These are phyloP conservation scores for Cyathus striatus DNA, from an alignment of 768 basidiomycete species.

Conservation along the genomic window DNA sequence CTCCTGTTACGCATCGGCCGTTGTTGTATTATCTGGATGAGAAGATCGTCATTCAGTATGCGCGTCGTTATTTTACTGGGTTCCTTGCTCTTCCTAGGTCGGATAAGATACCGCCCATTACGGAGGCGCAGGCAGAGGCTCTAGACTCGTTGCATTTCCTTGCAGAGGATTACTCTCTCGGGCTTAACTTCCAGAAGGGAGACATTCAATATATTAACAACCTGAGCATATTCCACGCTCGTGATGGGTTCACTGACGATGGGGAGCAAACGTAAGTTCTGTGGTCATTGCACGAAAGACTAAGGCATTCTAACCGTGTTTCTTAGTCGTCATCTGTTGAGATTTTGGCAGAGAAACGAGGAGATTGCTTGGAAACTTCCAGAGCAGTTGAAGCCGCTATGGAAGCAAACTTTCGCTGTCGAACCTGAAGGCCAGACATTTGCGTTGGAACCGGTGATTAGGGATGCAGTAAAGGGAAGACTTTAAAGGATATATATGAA, in stretches of 20 bases:
- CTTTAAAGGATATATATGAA: too few species aligned
- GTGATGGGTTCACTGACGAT: constrained; percentile 37
- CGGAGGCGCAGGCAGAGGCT: constrained; percentile 45
- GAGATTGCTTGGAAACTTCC: constrained; percentile 5
- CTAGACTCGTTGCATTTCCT: constrained; percentile 40
- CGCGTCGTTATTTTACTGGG: constrained; percentile 38
- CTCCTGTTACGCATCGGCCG: constrained; percentile 30
- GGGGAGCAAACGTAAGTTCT: constrained; percentile 30
- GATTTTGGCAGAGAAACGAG: constrained; percentile 6
- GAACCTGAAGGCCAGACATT: background rate
- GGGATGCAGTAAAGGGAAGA: constrained; percentile 4
- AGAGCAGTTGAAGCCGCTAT: constrained; percentile 1
- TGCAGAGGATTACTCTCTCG: constrained; percentile 36
- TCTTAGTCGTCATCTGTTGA: constrained; percentile 4
- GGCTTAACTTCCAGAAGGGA: constrained; percentile 41
- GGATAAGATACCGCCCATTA: constrained; percentile 35
- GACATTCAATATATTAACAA: constrained; percentile 48
- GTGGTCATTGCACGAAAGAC: background rate
- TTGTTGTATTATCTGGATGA: constrained; percentile 33
- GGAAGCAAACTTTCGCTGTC: constrained; percentile 1
- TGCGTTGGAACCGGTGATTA: constrained; percentile 5
- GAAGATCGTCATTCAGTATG: constrained; percentile 40
- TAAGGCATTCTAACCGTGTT: background rate
- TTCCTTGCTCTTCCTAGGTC: constrained; percentile 28
- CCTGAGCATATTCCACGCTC: constrained; percentile 38